phyloP scores from a whole-genome alignment of 2,329 filamentous ascomycete genomes.

The Fusarium sp. region DNA sequence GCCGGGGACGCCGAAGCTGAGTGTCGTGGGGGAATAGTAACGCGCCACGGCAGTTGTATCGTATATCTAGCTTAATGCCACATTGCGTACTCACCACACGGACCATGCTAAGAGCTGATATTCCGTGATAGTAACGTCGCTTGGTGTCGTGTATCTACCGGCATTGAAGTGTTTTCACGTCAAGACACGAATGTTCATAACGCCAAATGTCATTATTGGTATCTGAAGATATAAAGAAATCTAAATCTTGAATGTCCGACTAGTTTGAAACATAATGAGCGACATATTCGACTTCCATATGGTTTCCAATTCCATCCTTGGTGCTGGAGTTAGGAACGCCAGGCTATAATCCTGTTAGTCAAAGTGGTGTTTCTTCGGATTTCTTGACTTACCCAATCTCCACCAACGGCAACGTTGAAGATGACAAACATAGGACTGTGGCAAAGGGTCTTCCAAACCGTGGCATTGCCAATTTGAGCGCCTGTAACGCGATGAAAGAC shows the following conservation, averaged over 20 bases:
- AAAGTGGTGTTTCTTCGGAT: not conserved
- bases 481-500: slow-evolving; percentile 57
- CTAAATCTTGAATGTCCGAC: not conserved
- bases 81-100: not conserved
- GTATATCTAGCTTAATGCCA: not conserved
- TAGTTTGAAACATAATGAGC: slow-evolving; percentile 51
- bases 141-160: too few relatives aligned
- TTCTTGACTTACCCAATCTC: slow-evolving; percentile 56
- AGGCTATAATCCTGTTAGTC: slow-evolving; percentile 49
- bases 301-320: slow-evolving; percentile 54
- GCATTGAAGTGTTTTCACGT: fast-evolving
- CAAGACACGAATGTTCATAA: not conserved
- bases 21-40: slow-evolving; percentile 31
- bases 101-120: too few relatives aligned
- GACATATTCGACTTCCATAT: slow-evolving; percentile 64
- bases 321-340: slow-evolving; percentile 59
- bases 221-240: not conserved
- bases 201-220: not conserved
- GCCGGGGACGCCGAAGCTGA: slow-evolving; percentile 8
- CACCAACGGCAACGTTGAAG: slow-evolving; percentile 65
- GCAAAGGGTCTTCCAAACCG: slow-evolving; percentile 60
- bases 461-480: slow-evolving; percentile 53
- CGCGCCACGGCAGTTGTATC: not conserved
- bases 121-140: too few relatives aligned
- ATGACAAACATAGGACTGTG: slow-evolving; percentile 62